Evolutionary conservation across 495 filamentous ascomycete genomes (phyloP).

Genomic region (Hapsidospora chrysogenum): DNA sequence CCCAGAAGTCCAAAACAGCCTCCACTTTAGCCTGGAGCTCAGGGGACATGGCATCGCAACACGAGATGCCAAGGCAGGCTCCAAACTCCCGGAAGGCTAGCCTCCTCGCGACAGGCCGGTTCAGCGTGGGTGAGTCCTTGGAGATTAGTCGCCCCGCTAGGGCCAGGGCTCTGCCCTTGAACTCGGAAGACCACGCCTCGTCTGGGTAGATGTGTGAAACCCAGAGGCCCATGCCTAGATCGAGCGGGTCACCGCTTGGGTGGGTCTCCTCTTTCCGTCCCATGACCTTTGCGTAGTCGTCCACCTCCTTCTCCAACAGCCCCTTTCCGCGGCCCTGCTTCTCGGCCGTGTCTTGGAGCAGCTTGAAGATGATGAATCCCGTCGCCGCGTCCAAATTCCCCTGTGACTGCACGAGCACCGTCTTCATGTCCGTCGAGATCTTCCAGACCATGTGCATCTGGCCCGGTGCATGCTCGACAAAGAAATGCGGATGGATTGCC

Average conservation of each 20-base stretch:
- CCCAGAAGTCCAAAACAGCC: conserved; percentile 35
- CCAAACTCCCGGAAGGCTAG: conserved; percentile 53
- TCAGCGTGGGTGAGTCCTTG: conserved; percentile 12
- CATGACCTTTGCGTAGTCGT: conserved; percentile 42
- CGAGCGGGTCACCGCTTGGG: conserved; percentile 36
- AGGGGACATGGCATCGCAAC: conserved; percentile 26
- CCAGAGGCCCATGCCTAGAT: conserved; percentile 54
- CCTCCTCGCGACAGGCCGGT: conserved; percentile 21
- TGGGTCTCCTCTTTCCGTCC: conserved; percentile 26
- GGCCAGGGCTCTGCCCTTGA: conserved; percentile 27
- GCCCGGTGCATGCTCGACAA: conserved; percentile 16
- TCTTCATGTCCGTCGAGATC: conserved; percentile 34
- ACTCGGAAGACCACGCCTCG: conserved; percentile 29
- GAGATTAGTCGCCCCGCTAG: conserved; percentile 20
- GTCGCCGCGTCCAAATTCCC: conserved; percentile 47
- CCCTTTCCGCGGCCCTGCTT: conserved; percentile 9
- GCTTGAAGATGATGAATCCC: conserved; percentile 38
- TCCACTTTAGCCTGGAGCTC: conserved; percentile 23
- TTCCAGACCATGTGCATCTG: conserved; percentile 45
- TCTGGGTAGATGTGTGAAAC: conserved; percentile 38
- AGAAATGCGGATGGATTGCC: conserved; percentile 41
- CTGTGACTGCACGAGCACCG: conserved; percentile 33
- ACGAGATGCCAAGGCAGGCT: conserved; percentile 37
- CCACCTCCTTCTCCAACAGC: conserved; percentile 33
- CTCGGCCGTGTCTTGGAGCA: conserved; percentile 31